Conservation (phyloP, 495 filamentous ascomycete species). For the Penicillium coffeae region DNA sequence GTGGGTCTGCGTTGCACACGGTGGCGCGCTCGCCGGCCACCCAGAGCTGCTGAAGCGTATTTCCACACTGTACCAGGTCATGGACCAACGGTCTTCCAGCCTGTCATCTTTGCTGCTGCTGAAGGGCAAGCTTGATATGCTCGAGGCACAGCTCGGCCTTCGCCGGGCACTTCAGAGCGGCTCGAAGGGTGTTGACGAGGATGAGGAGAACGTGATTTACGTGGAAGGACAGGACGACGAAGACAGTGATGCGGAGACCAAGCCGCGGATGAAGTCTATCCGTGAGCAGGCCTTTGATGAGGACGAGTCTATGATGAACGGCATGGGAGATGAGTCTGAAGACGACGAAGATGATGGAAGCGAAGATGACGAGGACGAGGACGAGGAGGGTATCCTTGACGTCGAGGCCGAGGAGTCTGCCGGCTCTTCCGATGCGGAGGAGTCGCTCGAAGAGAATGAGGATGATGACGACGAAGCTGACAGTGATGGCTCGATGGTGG, state of each 20-base stretch:
- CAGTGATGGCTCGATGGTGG: constrained; percentile 41
- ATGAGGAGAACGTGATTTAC: constrained; percentile 77
- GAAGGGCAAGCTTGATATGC: constrained; percentile 89
- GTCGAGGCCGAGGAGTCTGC: constrained; percentile 46
- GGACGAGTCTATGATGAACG: constrained; percentile 47
- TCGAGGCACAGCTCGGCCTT: constrained; percentile 80
- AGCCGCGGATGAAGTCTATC: constrained; percentile 38
- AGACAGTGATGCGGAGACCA: constrained; percentile 37
- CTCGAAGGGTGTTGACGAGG: constrained; percentile 53
- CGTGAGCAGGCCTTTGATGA: constrained; percentile 39
- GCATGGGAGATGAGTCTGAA: constrained; percentile 34
- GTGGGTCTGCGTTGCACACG: constrained; percentile 92
- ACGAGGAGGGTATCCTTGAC: constrained; percentile 36
- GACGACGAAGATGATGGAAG: constrained; percentile 38
- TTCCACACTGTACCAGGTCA: constrained; percentile 70
- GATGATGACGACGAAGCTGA: constrained; percentile 41
- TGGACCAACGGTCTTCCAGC: constrained; percentile 78
- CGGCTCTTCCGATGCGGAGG: constrained; percentile 46
- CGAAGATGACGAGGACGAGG: constrained; percentile 40
- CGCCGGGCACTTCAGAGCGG: constrained; percentile 56
- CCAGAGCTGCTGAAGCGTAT: constrained; percentile 74
- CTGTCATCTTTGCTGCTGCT: constrained; percentile 80
- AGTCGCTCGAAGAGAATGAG: constrained; percentile 43
- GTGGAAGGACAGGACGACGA: constrained; percentile 71
- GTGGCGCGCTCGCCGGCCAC: constrained; percentile 82